These are phyloP conservation scores for Paraphaeosphaeria sporulosa DNA, from an alignment of 2,329 filamentous ascomycete species.

Conservation along the genomic window DNA sequence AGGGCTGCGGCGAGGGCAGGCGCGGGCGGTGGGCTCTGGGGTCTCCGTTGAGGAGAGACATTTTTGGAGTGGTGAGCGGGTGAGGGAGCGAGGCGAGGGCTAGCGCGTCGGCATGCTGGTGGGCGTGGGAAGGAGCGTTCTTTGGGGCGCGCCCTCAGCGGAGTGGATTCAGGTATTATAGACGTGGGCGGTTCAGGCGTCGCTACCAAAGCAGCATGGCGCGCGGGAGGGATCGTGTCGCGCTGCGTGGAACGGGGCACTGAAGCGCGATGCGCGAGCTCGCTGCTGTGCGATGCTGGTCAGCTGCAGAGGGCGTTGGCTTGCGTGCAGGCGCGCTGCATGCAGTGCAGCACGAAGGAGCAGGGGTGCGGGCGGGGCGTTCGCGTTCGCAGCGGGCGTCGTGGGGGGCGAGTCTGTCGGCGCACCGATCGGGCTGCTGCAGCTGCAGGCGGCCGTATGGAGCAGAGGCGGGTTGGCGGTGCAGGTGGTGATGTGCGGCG, in stretches of 20 bases:
- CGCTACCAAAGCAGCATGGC: slow-evolving; percentile 38
- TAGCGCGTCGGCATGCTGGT: slow-evolving; percentile 22
- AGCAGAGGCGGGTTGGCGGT: not conserved
- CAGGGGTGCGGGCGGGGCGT: slow-evolving; percentile 7
- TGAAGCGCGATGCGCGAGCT: slow-evolving; percentile 42
- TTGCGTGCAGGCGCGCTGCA: slow-evolving; percentile 23
- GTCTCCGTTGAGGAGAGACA: slow-evolving; percentile 41
- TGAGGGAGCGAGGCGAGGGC: not conserved
- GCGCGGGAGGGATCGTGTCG: slow-evolving; percentile 28
- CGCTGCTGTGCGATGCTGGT: slow-evolving; percentile 14
- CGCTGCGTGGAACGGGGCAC: slow-evolving; percentile 32
- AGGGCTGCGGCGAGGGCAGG: slow-evolving; percentile 44
- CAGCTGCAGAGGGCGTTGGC: slow-evolving; percentile 16
- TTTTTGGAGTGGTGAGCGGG: slow-evolving; percentile 18
- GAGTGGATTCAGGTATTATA: slow-evolving; percentile 13
- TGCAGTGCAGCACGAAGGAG: slow-evolving; percentile 15
- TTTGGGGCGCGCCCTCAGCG: slow-evolving; percentile 5
- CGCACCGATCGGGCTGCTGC: not conserved
- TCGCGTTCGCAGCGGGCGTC: slow-evolving; percentile 4
- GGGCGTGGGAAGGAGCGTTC: slow-evolving; percentile 8
- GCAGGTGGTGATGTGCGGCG: no score
- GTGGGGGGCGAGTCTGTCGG: not conserved
- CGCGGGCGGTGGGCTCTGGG: slow-evolving; percentile 30
- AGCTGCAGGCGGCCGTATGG: slow-evolving; percentile 8
- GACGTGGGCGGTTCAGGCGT: slow-evolving; percentile 36